phyloP scores from a whole-genome alignment of 106 monocot genomes.

The Cymbidium sinense region DNA sequence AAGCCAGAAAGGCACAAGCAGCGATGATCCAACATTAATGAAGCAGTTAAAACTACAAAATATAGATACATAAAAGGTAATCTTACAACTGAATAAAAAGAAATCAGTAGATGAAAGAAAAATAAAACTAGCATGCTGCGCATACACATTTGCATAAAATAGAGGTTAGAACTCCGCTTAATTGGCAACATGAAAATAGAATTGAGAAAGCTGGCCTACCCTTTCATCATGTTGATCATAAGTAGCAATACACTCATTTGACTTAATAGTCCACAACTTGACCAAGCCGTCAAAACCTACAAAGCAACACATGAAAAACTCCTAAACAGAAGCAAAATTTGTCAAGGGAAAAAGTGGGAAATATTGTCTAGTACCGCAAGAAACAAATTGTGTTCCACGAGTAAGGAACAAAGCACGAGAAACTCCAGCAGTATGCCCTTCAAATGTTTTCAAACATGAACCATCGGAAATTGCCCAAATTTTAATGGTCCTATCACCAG shows the following conservation, averaged over 20 bases:
- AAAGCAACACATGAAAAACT: slow-evolving; percentile 4
- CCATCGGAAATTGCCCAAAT: slow-evolving; percentile 91
- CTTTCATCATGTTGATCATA: slow-evolving; percentile 96
- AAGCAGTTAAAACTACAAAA: not conserved
- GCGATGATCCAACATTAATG: not conserved
- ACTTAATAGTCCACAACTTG: slow-evolving; percentile 87
- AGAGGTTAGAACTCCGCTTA: not conserved
- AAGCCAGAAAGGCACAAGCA: not conserved
- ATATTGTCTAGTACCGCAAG: slow-evolving; percentile 49
- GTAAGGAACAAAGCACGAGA: slow-evolving; percentile 79
- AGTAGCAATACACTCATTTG: slow-evolving; percentile 86
- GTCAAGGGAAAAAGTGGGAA: not conserved
- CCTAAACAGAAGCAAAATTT: not conserved
- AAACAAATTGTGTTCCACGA: slow-evolving; percentile 80
- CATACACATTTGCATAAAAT: not conserved
- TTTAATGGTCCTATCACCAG: slow-evolving; percentile 91
- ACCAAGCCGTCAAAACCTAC: slow-evolving; percentile 96
- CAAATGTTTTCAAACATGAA: slow-evolving; percentile 90
- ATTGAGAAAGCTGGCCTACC: slow-evolving; percentile 28
- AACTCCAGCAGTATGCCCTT: slow-evolving; percentile 91
- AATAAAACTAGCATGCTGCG: not conserved
- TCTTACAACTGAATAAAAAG: not conserved
- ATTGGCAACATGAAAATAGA: not conserved
- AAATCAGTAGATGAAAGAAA: not conserved
- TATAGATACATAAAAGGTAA: not conserved